Percentiles rank a stretch among this genome's conserved stretches.
These are phyloP conservation scores for Leucocoprinus birnbaumii DNA, from an alignment of 768 basidiomycete species.

Conservation along the genomic window DNA sequence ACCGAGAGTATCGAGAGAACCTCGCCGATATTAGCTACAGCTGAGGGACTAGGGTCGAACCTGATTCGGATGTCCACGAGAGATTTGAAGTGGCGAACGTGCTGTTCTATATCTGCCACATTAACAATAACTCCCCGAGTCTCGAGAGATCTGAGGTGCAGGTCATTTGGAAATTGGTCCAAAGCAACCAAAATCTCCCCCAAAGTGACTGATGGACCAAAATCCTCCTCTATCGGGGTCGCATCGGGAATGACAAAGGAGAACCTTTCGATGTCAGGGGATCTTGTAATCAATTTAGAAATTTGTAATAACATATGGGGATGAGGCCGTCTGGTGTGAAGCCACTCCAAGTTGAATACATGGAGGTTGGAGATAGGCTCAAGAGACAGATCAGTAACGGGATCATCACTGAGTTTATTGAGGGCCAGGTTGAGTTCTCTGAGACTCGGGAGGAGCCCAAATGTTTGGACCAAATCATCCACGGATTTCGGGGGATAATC, in stretches of 20 bases:
- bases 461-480: too few species aligned
- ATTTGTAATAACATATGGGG: not conserved
- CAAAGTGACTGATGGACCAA: not conserved
- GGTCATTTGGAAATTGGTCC: not conserved
- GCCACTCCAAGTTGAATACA: not conserved
- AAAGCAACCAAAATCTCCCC: not conserved
- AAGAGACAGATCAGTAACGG: too few species aligned
- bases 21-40: not conserved
- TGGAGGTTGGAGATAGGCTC: not conserved
- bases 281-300: not conserved
- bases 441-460: too few species aligned
- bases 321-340: not conserved
- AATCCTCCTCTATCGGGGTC: not conserved
- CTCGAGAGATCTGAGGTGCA: not conserved
- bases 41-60: not conserved
- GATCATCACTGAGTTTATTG: too few species aligned
- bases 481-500: too few species aligned
- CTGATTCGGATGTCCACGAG: not conserved
- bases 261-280: constrained; percentile 1
- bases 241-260: not conserved
- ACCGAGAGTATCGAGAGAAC: not conserved
- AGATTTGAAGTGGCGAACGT: not conserved
- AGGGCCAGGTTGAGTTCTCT: too few species aligned
- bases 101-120: not conserved
- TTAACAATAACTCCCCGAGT: not conserved